These are phyloP conservation scores for Tetradesmus obliquus DNA, from an alignment of 139 green algal genomes.

Conservation along the genomic window DNA sequence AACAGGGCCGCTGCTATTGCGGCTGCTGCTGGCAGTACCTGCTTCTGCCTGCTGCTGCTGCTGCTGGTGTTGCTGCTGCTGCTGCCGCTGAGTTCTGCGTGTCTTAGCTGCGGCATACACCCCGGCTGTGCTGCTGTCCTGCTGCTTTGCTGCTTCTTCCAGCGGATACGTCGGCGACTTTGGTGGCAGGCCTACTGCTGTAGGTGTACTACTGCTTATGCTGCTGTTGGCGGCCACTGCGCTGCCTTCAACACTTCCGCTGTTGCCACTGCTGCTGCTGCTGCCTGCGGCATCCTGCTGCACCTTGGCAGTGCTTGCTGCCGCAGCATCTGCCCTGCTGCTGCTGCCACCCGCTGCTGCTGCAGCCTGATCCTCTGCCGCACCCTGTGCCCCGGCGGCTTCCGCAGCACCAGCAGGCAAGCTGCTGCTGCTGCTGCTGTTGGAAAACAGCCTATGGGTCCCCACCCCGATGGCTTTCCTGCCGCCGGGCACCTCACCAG, in stretches of 20 bases:
- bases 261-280: slow-evolving; percentile 28
- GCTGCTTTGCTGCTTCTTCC: slow-evolving; percentile 5
- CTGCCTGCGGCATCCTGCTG: neutral
- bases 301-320: neutral
- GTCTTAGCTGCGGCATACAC: slow-evolving; percentile 35
- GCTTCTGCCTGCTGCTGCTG: neutral
- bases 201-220: neutral
- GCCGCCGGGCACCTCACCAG: neutral
- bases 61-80: neutral
- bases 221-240: neutral
- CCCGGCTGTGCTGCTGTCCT: slow-evolving; percentile 15
- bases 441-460: slow-evolving; percentile 15
- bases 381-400: neutral
- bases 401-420: neutral
- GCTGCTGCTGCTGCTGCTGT: neutral
- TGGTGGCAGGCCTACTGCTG: neutral
- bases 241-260: neutral
- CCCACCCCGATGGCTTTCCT: neutral
- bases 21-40: neutral
- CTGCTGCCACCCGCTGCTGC: neutral
- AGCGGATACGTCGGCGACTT: neutral
- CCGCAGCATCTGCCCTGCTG: neutral
- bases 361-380: neutral
- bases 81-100: neutral
- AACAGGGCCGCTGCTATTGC: slow-evolving; percentile 20